Conservation (phyloP, 495 filamentous ascomycete species). For the Neurospora terricola region DNA sequence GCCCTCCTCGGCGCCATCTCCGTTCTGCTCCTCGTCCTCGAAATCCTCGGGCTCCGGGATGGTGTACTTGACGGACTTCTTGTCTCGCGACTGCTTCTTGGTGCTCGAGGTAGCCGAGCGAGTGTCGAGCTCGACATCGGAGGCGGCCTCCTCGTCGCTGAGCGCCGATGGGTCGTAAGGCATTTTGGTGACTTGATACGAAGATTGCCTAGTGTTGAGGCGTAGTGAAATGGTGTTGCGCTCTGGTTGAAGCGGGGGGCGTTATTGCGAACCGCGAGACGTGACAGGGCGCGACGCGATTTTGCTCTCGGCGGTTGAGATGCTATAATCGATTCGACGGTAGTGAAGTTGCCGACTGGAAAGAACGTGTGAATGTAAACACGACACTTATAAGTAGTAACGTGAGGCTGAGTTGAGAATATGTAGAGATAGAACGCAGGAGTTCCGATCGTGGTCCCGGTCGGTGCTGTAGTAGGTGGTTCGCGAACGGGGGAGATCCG, state of each 20-base stretch:
- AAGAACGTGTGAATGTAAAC: neutral
- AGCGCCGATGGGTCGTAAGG: conserved; percentile 15
- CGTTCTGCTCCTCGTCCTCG: conserved; percentile 12
- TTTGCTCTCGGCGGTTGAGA: neutral
- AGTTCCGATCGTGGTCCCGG: no score
- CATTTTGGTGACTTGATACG: neutral
- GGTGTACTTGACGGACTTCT: conserved; percentile 9
- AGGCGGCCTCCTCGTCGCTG: conserved; percentile 31
- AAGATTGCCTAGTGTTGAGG: no score
- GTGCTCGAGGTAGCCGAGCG: conserved; percentile 2
- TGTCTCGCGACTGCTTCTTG: conserved; percentile 14
- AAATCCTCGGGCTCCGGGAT: conserved; percentile 9
- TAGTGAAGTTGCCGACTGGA: neutral
- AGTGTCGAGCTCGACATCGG: conserved; percentile 18
- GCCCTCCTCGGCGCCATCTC: conserved; percentile 17
- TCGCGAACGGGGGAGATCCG: neutral
- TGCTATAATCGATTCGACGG: neutral
- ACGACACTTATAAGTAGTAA: neutral
- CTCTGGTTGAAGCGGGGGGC: neutral
- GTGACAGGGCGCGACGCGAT: neutral
- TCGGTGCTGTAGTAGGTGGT: neutral
- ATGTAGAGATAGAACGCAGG: neutral
- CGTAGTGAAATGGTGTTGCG: neutral
- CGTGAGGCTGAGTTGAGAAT: neutral
- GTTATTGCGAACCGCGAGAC: neutral